A percentile compares a stretch with the other conserved stretches of the same genome.
Conservation (phyloP, 2,329 filamentous ascomycete genomes). For the Fusarium sp. region DNA sequence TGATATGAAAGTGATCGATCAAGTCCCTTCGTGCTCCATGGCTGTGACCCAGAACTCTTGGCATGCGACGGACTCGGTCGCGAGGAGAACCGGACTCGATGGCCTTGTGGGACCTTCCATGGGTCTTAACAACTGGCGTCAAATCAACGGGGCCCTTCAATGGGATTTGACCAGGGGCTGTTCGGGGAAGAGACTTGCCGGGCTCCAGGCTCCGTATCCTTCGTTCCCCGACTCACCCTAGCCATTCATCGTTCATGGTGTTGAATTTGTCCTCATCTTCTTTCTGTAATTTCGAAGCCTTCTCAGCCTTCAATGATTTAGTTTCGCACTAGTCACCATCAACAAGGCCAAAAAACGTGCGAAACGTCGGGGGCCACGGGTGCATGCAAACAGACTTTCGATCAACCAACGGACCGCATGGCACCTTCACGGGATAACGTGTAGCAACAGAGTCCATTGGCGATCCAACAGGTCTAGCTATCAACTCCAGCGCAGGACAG, state of each 20-base stretch:
- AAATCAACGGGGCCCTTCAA: constrained; percentile 14
- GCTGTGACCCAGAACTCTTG: constrained; percentile 28
- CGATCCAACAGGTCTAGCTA: constrained; percentile 13
- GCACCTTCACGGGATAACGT: constrained; percentile 14
- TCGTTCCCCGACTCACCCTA: constrained; percentile 12
- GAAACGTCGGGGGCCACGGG: constrained; percentile 22
- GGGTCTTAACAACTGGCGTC: constrained; percentile 23
- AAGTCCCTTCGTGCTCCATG: constrained; percentile 23
- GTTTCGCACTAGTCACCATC: constrained; percentile 14
- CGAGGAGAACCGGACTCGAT: constrained; percentile 13
- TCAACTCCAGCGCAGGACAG: not conserved
- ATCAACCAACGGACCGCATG: constrained; percentile 23
- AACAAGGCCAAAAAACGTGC: constrained; percentile 6
- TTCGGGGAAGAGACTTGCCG: constrained; percentile 33
- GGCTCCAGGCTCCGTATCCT: constrained; percentile 8
- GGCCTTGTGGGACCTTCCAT: constrained; percentile 28
- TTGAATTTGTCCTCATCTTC: constrained; percentile 3
- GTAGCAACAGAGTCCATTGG: constrained; percentile 7
- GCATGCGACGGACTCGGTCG: constrained; percentile 24
- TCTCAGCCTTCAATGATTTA: constrained; percentile 5
- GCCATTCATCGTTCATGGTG: constrained; percentile 1
- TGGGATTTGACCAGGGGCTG: constrained; percentile 1
- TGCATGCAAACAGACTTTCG: constrained; percentile 37
- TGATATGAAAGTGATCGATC: constrained; percentile 30
- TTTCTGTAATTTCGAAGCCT: constrained; percentile 15